A percentile compares a stretch with the other conserved stretches of the same genome.
phyloP scores from a whole-genome alignment of 2,329 filamentous ascomycete genomes.

The Monilinia polystroma region DNA sequence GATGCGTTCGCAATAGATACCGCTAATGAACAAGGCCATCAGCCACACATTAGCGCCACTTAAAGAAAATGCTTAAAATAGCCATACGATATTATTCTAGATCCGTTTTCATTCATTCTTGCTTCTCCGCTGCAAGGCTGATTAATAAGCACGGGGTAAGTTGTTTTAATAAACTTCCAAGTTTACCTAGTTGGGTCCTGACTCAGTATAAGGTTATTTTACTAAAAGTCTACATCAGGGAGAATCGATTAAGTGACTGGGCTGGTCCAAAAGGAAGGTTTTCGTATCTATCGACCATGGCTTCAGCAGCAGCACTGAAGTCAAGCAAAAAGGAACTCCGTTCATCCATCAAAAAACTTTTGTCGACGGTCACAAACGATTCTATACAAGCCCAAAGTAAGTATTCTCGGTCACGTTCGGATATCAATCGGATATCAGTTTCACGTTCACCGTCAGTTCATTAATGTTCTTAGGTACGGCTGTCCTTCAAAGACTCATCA shows the following conservation, averaged over 20 bases:
- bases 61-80: not conserved
- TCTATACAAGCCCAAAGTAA: conserved; percentile 69
- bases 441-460: conserved; percentile 24
- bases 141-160: conserved; percentile 10
- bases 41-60: conserved; percentile 19
- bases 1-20: conserved; percentile 19
- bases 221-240: not conserved
- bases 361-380: conserved; percentile 61
- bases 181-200: too few relatives aligned
- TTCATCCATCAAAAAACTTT: conserved; percentile 63
- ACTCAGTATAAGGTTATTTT: too few relatives aligned
- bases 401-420: conserved; percentile 34
- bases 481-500: conserved; percentile 63
- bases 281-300: conserved; percentile 26
- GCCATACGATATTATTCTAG: not conserved
- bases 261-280: not conserved
- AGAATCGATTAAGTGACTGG: not conserved
- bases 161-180: not conserved
- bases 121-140: not conserved
- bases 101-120: not conserved
- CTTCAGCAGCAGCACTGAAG: conserved; percentile 48
- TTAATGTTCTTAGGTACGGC: conserved; percentile 52
- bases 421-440: conserved; percentile 13
- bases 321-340: conserved; percentile 76
- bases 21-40: conserved; percentile 16